Conservation (phyloP, 2,329 filamentous ascomycete genomes). For the Shiraia sp. region DNA sequence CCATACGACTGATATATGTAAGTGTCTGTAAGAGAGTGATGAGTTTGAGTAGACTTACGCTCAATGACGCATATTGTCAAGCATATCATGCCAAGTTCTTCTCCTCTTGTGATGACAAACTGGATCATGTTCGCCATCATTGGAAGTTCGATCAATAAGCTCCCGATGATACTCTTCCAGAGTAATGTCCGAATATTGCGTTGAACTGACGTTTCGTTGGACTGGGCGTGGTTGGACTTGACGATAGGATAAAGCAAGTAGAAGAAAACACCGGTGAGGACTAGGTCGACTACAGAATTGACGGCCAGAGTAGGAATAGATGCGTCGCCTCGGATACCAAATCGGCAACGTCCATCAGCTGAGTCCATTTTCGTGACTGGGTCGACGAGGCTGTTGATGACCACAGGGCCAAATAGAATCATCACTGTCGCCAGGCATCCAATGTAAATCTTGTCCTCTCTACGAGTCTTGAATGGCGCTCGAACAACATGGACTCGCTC, state of each 20-base stretch:
- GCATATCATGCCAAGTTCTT: conserved; percentile 46
- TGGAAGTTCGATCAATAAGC: conserved; percentile 40
- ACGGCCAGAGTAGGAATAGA: conserved; percentile 41
- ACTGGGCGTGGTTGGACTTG: conserved; percentile 2
- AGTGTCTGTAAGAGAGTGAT: not conserved
- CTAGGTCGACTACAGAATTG: conserved; percentile 41
- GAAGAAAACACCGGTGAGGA: conserved; percentile 43
- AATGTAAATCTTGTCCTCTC: conserved; percentile 40
- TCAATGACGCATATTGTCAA: conserved; percentile 45
- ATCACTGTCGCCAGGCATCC: conserved; percentile 26
- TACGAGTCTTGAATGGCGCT: conserved; percentile 31
- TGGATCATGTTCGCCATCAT: conserved; percentile 44
- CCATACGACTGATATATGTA: conserved; percentile 16
- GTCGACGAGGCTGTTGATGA: conserved; percentile 27
- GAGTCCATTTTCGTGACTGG: conserved; percentile 34
- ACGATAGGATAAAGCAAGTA: conserved; percentile 35
- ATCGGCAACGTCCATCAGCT: conserved; percentile 38
- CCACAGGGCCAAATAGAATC: conserved; percentile 25
- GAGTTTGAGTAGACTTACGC: conserved; percentile 23
- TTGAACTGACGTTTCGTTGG: conserved; percentile 14
- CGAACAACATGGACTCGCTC: conserved; percentile 46
- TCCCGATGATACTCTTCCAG: conserved; percentile 36
- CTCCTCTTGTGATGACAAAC: conserved; percentile 33
- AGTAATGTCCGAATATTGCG: conserved; percentile 26
- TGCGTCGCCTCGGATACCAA: conserved; percentile 39